Evolutionary conservation across 108 stramenopile species (phyloP).

Genomic region (Cyclotella choctawhatcheeana): DNA sequence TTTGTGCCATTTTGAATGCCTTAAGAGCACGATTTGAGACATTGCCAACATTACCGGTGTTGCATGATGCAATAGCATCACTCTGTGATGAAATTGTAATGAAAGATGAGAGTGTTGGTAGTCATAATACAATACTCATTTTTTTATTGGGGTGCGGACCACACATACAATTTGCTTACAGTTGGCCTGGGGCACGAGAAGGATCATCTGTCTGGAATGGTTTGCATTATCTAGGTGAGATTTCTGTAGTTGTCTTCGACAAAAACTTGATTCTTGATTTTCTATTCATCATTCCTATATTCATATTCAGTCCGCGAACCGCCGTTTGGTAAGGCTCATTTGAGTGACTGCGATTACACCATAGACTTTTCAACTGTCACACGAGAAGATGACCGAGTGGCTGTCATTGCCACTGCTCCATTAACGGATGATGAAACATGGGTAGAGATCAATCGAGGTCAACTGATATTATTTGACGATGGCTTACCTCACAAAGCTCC

Average conservation of each 20-base stretch:
- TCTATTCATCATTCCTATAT: no score
- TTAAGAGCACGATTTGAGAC: conserved; percentile 72
- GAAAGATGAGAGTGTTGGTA: conserved; percentile 59
- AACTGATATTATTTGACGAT: conserved; percentile 73
- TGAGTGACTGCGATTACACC: conserved; percentile 62
- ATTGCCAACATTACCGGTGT: conserved; percentile 79
- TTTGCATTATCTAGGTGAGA: conserved; percentile 83
- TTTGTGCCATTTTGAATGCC: conserved; percentile 91
- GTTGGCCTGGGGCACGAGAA: conserved; percentile 87
- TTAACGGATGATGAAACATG: conserved; percentile 77
- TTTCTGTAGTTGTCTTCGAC: no score
- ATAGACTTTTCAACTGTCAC: conserved; percentile 70
- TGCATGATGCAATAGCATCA: conserved; percentile 69
- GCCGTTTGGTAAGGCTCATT: conserved; percentile 74
- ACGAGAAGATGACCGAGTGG: conserved; percentile 71
- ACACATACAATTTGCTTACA: conserved; percentile 79
- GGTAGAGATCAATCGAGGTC: conserved; percentile 77
- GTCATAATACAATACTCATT: conserved; percentile 88
- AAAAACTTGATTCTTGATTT: no score
- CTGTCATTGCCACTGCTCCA: conserved; percentile 90
- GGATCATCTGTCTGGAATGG: conserved; percentile 89
- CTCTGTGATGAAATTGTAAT: conserved; percentile 73
- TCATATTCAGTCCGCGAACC: conserved; percentile 73
- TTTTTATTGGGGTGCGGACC: conserved; percentile 83
- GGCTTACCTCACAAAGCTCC: conserved; percentile 48